Evolutionary conservation across 148 eudicot species (phyloP).

Genomic region (Gaultheria prostrata): DNA sequence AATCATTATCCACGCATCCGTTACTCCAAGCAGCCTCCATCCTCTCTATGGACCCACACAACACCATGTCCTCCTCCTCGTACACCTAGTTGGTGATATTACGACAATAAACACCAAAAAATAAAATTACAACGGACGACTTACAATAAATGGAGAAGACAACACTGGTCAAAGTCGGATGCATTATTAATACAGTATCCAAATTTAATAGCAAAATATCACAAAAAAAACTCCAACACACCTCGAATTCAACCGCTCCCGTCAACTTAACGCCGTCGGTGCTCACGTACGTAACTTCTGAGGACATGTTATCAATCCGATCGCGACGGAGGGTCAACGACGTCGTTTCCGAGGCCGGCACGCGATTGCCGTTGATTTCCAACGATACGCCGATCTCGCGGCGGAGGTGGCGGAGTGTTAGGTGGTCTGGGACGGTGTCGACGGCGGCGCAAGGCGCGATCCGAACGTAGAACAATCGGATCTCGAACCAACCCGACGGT

Average conservation of each 20-base stretch:
- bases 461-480: constrained; percentile 75
- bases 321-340: constrained; percentile 54
- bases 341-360: constrained; percentile 48
- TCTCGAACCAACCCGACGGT: constrained; percentile 57
- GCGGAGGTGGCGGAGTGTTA: constrained; percentile 57
- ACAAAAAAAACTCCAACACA: no score
- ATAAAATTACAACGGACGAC: no score
- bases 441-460: constrained; percentile 61
- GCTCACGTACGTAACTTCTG: constrained; percentile 76
- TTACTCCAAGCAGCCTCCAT: constrained; percentile 45
- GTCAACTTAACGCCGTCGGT: constrained; percentile 63
- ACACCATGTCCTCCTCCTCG: constrained; percentile 51
- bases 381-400: constrained; percentile 52
- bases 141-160: no score
- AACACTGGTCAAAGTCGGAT: no score
- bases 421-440: constrained; percentile 47
- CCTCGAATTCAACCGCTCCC: constrained; percentile 77
- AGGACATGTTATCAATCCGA: constrained; percentile 51
- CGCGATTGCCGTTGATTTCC: constrained; percentile 58
- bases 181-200: no score
- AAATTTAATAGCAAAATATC: no score
- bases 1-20: constrained; percentile 30
- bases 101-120: no score
- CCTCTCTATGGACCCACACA: constrained; percentile 75
- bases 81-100: constrained; percentile 12